These are phyloP conservation scores for Candida ipomoeae DNA, from an alignment of 805 yeast species.

Conservation along the genomic window DNA sequence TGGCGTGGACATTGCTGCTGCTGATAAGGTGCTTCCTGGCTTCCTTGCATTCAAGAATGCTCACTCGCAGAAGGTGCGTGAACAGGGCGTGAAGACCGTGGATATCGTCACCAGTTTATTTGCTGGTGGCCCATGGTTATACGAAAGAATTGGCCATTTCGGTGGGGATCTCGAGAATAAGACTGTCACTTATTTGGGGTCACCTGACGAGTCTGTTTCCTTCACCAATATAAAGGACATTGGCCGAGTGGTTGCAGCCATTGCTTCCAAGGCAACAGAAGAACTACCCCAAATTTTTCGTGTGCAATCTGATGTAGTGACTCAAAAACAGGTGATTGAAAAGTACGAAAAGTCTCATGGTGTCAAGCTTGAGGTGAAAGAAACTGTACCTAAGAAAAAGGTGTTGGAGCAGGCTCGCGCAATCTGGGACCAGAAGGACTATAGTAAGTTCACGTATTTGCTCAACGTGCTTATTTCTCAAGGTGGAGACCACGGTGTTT, in stretches of 20 bases:
- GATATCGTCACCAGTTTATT: slow-evolving; percentile 41
- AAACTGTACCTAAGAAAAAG: slow-evolving; percentile 20
- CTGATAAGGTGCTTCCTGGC: slow-evolving; percentile 28
- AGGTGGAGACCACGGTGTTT: slow-evolving; percentile 40
- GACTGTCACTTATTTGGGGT: slow-evolving; percentile 40
- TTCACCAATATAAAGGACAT: slow-evolving; percentile 31
- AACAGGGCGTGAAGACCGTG: slow-evolving; percentile 43
- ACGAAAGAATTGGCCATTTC: slow-evolving; percentile 29
- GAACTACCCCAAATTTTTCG: slow-evolving; percentile 43
- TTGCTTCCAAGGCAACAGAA: slow-evolving; percentile 31
- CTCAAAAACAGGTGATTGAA: slow-evolving; percentile 35
- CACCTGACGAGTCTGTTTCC: slow-evolving; percentile 24
- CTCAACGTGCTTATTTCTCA: slow-evolving; percentile 27
- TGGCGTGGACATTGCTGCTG: slow-evolving; percentile 43
- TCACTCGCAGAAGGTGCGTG: slow-evolving; percentile 39
- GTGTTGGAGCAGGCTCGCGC: slow-evolving; percentile 28
- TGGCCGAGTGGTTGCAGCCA: slow-evolving; percentile 39
- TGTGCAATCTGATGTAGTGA: slow-evolving; percentile 37
- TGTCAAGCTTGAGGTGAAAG: slow-evolving; percentile 26
- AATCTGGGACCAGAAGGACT: slow-evolving; percentile 20
- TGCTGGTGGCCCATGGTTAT: slow-evolving; percentile 30
- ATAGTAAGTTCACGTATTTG: slow-evolving; percentile 34
- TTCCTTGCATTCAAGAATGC: slow-evolving; percentile 29
- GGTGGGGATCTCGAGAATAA: slow-evolving; percentile 31
- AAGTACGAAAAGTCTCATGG: slow-evolving; percentile 38